phyloP scores from a whole-genome alignment of 306 rosid genomes.

The Sesbania bispinosa region DNA sequence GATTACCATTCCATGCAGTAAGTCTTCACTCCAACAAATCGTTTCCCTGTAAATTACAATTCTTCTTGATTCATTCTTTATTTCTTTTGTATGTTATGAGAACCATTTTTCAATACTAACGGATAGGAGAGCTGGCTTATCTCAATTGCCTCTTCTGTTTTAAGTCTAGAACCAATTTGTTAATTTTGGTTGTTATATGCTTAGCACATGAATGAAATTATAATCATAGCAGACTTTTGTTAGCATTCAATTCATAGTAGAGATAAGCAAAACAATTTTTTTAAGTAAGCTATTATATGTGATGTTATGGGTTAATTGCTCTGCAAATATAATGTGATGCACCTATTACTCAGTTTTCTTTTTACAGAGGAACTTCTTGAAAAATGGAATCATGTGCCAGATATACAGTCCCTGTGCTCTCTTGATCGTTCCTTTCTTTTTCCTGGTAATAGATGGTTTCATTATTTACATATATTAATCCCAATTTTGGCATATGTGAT shows the following conservation, averaged over 20 bases:
- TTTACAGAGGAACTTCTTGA: conserved; percentile 72
- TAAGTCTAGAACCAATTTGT: too few species aligned
- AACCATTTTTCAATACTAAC: too few species aligned
- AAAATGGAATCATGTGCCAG: conserved; percentile 66
- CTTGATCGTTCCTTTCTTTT: conserved; percentile 88
- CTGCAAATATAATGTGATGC: conserved; percentile 6
- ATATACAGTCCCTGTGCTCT: conserved; percentile 57
- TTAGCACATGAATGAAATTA: neutral
- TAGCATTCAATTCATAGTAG: neutral
- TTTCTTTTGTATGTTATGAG: too few species aligned
- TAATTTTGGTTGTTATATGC: too few species aligned
- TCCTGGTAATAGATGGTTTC: conserved; percentile 74
- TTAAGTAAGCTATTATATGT: too few species aligned
- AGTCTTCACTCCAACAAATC: conserved; percentile 29
- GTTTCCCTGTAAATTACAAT: too few species aligned
- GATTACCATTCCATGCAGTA: conserved; percentile 82
- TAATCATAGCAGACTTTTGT: neutral
- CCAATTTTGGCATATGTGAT: too few species aligned
- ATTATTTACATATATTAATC: too few species aligned
- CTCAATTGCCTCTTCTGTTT: too few species aligned
- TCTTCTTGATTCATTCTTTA: too few species aligned
- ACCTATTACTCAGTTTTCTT: conserved; percentile 26
- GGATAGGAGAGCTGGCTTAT: too few species aligned
- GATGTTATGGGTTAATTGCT: conserved; percentile 16
- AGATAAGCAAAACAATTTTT: too few species aligned